Base-by-base conservation (phyloP, 2,329 filamentous ascomycete genomes). In the Fusarium chlamydosporum region DNA sequence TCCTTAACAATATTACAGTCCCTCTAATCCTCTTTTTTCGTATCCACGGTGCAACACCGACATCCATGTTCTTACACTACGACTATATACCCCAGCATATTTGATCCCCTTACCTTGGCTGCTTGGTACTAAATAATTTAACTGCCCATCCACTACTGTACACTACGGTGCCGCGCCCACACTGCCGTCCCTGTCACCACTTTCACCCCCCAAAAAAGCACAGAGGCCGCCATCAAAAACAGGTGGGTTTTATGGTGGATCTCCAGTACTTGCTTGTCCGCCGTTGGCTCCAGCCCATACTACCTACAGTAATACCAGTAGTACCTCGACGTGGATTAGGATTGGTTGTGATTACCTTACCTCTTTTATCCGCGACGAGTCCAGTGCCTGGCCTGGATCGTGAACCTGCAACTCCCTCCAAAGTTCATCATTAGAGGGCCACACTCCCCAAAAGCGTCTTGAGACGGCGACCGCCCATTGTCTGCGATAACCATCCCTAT, bases 331-430 rank as follows among this genome's bases (percentile, higher is more conserved):
- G 59, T 56, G 60, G 46, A 66, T 58, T 56, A 46, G 51, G 51
- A 41, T 56, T 68, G 65, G 60, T 38, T 27, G 46, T 50, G 46
- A 55, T 70, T 42, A 27, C 56, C 50, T 65, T 61, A 47, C 56
- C 52, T 72, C 71, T 73, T 50, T 58, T 64, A 65, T 59, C 56
- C 56, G 67, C 52, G 59, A 68, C 56, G 45, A 69, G 66, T 69
- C 40, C 40, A 56, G 66, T 68, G 59, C 67, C 66, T 71, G 69
- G 56, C 60, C 47, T 67, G 60, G 69, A 74, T 74, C 69, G 71
- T 73, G 71, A 73, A 73, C 71, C 71, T 73, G 59, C 67, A 74
- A 72, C 71, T 72, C 69, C 55, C 48, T 70, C 61, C 48, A 56
- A 65, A 70, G 43, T 67, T 50, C 57, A 69, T 69, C 70, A 64